Evolutionary conservation across 257 asterid genomes (phyloP), one percentile per base, ranked within the genome.

Genomic region (Jaltomata sinuosa): DNA sequence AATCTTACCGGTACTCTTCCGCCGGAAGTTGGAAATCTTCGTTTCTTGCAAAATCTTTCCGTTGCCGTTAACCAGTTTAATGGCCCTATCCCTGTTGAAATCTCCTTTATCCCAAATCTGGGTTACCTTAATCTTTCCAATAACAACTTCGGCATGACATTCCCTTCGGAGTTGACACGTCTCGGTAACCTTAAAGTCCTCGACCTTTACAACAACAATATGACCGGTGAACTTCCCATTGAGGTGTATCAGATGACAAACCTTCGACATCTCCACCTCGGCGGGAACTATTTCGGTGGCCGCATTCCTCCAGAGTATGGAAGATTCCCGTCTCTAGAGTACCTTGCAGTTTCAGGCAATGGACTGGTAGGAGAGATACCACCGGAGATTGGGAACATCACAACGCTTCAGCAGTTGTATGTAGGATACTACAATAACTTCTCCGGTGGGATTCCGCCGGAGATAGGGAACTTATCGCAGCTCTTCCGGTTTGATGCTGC

Each of bases 341-440:
- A 94, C 83, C 94, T 95, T 0, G 98, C 99, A 14, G 87, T 95
- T 81, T 93, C 98, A 19, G 98, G 98, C 2, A 94, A 95, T 83
- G 99, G 88, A 88, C 91, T 95, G 18, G 80, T 87, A 36, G 98
- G 98, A 16, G 69, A 64, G 16, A 93, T 95, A 9, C 99, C 99
- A 5, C 87, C 87, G 77, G 95, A 93, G 91, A 84, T 95, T 18
- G 97, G 95, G 3, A 94, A 95, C 84, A 40, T 95, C 45, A 87
- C 93, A 0, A 85, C 42, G 19, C 93, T 95, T 29, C 89, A 90
- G 85, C 93, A 95, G 87, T 95, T 95, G 29, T 95, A 95, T 89
- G 86, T 95, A 81, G 99, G 99, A 10, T 95, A 95, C 84, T 95
- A 18, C 90, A 95, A 95, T 82, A 57, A 88, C 4, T 95, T 92